These are phyloP conservation scores for Dryadomyces sulphureus DNA, from an alignment of 2,329 filamentous ascomycete genomes.

Conservation along the genomic window DNA sequence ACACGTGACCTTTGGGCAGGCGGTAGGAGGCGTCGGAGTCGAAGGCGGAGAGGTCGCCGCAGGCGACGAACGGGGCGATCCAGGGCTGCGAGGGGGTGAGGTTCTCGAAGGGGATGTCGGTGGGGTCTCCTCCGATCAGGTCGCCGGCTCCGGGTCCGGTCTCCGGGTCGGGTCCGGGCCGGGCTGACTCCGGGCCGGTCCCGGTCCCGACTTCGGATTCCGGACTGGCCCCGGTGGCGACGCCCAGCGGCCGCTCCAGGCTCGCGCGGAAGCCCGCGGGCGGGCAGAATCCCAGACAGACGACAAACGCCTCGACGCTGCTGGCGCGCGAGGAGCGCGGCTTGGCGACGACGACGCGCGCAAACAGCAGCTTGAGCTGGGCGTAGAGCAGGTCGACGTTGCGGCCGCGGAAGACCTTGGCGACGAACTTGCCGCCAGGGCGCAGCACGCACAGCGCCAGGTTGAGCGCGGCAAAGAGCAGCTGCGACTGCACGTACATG, in stretches of 20 bases:
- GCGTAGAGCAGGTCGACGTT: constrained; percentile 94
- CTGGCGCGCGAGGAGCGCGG: constrained; percentile 89
- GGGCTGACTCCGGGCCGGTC: background rate
- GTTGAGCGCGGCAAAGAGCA: constrained; percentile 88
- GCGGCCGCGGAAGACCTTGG: constrained; percentile 90
- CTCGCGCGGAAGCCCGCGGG: constrained; percentile 63
- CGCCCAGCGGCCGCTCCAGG: constrained; percentile 59
- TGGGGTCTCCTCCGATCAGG: too few species aligned
- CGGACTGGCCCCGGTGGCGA: constrained; percentile 22
- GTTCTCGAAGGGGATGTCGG: constrained; percentile 33
- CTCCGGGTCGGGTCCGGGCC: background rate
- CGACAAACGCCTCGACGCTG: constrained; percentile 92
- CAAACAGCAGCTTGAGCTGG: constrained; percentile 84
- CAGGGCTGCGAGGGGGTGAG: constrained; percentile 34
- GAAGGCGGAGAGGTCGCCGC: constrained; percentile 85
- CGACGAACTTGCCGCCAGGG: constrained; percentile 89
- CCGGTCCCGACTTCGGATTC: background rate
- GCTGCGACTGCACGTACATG: constrained; percentile 93
- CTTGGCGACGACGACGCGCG: constrained; percentile 78
- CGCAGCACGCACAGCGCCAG: constrained; percentile 75
- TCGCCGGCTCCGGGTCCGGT: too few species aligned
- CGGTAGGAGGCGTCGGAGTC: constrained; percentile 93
- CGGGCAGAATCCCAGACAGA: constrained; percentile 78
- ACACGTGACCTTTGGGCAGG: constrained; percentile 72
- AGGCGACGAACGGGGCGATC: constrained; percentile 95